Evolutionary conservation across 2,329 filamentous ascomycete species (phyloP).

Genomic region (Microdochium paspali): DNA sequence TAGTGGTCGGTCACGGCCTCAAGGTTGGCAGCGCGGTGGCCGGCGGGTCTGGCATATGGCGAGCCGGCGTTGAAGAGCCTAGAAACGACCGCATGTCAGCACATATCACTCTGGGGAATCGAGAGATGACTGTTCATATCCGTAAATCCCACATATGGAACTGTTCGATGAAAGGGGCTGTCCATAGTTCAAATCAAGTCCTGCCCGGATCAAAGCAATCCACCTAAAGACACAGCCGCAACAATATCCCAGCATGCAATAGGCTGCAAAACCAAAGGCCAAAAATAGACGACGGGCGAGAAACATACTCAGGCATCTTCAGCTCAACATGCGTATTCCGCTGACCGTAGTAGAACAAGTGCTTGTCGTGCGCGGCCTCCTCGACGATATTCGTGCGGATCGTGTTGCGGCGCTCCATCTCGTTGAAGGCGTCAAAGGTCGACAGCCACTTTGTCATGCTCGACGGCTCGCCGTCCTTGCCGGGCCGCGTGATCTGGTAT

Average conservation of each 20-base stretch:
- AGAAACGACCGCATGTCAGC: slow-evolving; percentile 4
- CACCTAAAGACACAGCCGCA: background rate
- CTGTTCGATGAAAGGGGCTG: too few species aligned
- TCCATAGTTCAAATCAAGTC: too few species aligned
- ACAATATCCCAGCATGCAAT: too few species aligned
- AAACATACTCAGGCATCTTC: slow-evolving; percentile 48
- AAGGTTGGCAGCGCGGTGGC: slow-evolving; percentile 38
- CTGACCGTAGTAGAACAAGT: slow-evolving; percentile 38
- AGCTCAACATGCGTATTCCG: slow-evolving; percentile 40
- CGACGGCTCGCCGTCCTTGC: slow-evolving; percentile 39
- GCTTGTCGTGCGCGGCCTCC: slow-evolving; percentile 48
- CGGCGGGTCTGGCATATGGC: slow-evolving; percentile 39
- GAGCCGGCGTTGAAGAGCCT: slow-evolving; percentile 42
- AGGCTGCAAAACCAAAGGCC: too few species aligned
- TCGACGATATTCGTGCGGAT: slow-evolving; percentile 41
- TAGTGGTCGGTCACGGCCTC: slow-evolving; percentile 50
- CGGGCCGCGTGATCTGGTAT: slow-evolving; percentile 40
- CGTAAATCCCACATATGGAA: too few species aligned
- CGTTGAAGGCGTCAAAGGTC: slow-evolving; percentile 35
- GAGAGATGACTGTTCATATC: too few species aligned
- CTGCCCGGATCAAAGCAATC: background rate
- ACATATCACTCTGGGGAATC: too few species aligned
- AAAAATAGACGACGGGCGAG: too few species aligned
- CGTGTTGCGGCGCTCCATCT: slow-evolving; percentile 39
- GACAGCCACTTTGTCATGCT: slow-evolving; percentile 34